Percentiles rank a stretch among this genome's conserved stretches.
Conservation (phyloP, 371 early-diverging fungal species). For the Funneliformis caledonium region DNA sequence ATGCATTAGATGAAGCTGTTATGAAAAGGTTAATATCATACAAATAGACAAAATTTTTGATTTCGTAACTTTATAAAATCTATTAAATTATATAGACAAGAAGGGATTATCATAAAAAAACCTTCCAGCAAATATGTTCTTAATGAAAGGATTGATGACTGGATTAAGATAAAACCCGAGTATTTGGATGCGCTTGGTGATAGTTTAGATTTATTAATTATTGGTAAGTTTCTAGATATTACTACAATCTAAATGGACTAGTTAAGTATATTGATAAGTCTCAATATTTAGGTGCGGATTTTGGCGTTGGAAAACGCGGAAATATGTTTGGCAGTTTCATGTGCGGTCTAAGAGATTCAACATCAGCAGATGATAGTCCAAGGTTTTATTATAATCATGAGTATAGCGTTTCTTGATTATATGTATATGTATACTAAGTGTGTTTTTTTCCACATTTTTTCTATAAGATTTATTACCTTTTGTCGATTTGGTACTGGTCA, state of each 20-base stretch:
- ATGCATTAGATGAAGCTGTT: slow-evolving; percentile 62
- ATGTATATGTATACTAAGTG: not conserved
- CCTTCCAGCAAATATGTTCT: slow-evolving; percentile 62
- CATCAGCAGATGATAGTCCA: slow-evolving; percentile 14
- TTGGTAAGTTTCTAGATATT: slow-evolving; percentile 56
- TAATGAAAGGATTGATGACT: slow-evolving; percentile 59
- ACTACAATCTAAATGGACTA: not conserved
- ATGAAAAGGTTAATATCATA: slow-evolving; percentile 52
- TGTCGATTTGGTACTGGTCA: slow-evolving; percentile 75
- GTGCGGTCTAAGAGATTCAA: slow-evolving; percentile 71
- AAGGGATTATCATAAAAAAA: slow-evolving; percentile 74
- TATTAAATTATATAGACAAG: slow-evolving; percentile 46
- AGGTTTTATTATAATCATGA: not conserved
- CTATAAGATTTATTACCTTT: slow-evolving; percentile 60
- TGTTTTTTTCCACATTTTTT: slow-evolving; percentile 36
- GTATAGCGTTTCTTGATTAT: not conserved
- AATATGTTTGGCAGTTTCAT: slow-evolving; percentile 67
- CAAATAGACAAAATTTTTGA: not conserved
- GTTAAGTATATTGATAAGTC: not conserved
- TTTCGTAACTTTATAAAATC: not conserved
- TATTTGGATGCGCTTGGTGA: slow-evolving; percentile 71
- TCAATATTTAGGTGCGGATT: slow-evolving; percentile 50
- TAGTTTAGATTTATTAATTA: slow-evolving; percentile 71
- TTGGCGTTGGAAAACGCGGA: slow-evolving; percentile 69
- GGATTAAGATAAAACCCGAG: slow-evolving; percentile 82